A percentile compares a stretch with the other conserved stretches of the same genome.
Evolutionary conservation across 1,139 yeast species (phyloP).

Genomic region (Candida sp.): DNA sequence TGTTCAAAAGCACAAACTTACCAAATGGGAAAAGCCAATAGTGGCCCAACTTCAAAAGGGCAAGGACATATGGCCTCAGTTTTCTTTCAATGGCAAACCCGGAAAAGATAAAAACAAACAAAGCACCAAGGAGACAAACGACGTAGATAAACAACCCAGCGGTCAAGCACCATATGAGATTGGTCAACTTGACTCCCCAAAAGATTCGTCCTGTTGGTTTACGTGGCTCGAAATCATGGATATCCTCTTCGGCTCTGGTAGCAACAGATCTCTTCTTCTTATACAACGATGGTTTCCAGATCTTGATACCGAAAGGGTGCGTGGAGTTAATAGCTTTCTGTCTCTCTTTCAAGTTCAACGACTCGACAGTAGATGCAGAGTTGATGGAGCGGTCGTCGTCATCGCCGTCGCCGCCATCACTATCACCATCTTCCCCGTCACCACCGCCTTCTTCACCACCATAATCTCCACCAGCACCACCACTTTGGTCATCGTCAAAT

Average conservation of each 20-base stretch:
- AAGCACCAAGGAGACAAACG: constrained; percentile 53
- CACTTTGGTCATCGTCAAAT: constrained; percentile 10
- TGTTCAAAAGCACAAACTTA: constrained; percentile 77
- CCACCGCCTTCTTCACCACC: constrained; percentile 16
- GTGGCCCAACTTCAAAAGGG: constrained; percentile 65
- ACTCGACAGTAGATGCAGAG: constrained; percentile 67
- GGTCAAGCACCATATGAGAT: constrained; percentile 73
- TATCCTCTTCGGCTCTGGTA: constrained; percentile 89
- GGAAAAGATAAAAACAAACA: constrained; percentile 45
- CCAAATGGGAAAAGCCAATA: constrained; percentile 91
- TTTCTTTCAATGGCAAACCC: constrained; percentile 47
- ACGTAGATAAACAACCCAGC: constrained; percentile 67
- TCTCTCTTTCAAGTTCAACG: constrained; percentile 89
- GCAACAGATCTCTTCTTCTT: constrained; percentile 94
- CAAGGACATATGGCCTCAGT: constrained; percentile 58
- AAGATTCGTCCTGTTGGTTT: constrained; percentile 53
- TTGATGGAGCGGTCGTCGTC: constrained; percentile 37
- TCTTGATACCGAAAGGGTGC: constrained; percentile 97
- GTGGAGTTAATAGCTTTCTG: constrained; percentile 97
- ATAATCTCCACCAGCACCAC: neutral
- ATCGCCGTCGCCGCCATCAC: constrained; percentile 17
- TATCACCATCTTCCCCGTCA: constrained; percentile 15
- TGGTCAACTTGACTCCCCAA: constrained; percentile 72
- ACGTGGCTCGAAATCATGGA: constrained; percentile 73
- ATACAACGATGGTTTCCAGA: constrained; percentile 98